Base-by-base conservation (phyloP, 2,329 filamentous ascomycete species). In the Verticillium albo-atrum region DNA sequence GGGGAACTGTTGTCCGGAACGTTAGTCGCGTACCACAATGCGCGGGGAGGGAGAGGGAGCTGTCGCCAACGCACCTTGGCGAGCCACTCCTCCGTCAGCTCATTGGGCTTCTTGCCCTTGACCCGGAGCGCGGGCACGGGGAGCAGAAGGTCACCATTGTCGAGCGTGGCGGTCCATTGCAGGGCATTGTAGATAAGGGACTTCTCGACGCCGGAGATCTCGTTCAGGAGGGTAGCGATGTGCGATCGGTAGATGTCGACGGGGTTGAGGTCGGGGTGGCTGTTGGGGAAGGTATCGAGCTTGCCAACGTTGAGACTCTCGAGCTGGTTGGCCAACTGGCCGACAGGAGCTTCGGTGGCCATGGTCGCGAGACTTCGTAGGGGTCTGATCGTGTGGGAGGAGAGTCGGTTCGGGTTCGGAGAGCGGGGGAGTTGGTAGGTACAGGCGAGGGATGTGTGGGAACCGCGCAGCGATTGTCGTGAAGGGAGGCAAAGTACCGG, bases 111-210 rank as follows among this genome's bases (percentile, higher is more conserved):
- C 72, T 81, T 81, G 64, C 87, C 87, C 76, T 89, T 94, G 68
- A 94, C 75, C 62, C 91, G 83, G 63, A 96, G 82, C n/a, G 91
- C 89, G 17, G 92, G 90, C 9, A 91, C 86, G 9, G 91, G 88
- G 54, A 96, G 76, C 57, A 90, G 84, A 66, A 96, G 77, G 74
- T 96, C 92, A 54, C 92, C 92, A 78, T 93, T 92, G 65, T 95
- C 91, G 25, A 92, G 80, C 37, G 88, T 85, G 63, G 85, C 80
- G 5, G 91, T 94, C 90, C 90, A 94, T 77, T 89, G 84, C 50
- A 96, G 78, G 37, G 86, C 86, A 27, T 86, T 85, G 75, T 90
- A 92, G 70, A 96, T 88, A 67, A 92, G 85, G 58, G 82, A 78
- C 34, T 81, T 72, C 60, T 91, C 88, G 28, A 91, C 88, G 25